phyloP scores from a whole-genome alignment of 2,329 filamentous ascomycete genomes.

The Malbranchea cinnamomea region DNA sequence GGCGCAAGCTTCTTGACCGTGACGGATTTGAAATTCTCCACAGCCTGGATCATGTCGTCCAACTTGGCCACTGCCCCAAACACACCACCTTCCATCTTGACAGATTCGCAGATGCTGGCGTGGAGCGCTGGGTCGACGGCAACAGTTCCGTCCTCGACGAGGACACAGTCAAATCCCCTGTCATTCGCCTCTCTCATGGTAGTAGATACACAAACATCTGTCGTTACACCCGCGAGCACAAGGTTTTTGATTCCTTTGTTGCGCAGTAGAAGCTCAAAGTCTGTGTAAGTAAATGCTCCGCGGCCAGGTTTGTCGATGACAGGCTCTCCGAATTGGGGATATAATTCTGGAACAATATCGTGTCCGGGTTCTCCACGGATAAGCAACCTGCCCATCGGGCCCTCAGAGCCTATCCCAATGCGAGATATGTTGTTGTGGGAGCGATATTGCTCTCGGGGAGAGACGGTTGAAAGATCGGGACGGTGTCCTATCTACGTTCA shows the following conservation, averaged over 20 bases:
- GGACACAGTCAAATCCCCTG: constrained; percentile 38
- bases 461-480: constrained; percentile 41
- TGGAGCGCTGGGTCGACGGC: constrained; percentile 29
- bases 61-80: constrained; percentile 26
- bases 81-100: constrained; percentile 34
- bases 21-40: constrained; percentile 27
- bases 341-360: constrained; percentile 40
- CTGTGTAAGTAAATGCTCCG: constrained; percentile 39
- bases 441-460: constrained; percentile 38
- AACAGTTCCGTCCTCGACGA: constrained; percentile 36
- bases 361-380: constrained; percentile 44
- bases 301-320: constrained; percentile 42
- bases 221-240: constrained; percentile 39
- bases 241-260: constrained; percentile 38
- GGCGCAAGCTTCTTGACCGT: constrained; percentile 30
- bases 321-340: constrained; percentile 32
- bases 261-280: constrained; percentile 37
- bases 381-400: constrained; percentile 43
- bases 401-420: constrained; percentile 37
- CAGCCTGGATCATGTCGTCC: constrained; percentile 25
- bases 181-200: constrained; percentile 43
- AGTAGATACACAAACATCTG: constrained; percentile 40
- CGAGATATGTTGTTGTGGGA: constrained; percentile 37
- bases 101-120: constrained; percentile 25
- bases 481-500: constrained; percentile 25